Percentiles rank a stretch among this genome's conserved stretches.
Conservation (phyloP, 352 stramenopile species). For the Globisporangium paddicum region DNA sequence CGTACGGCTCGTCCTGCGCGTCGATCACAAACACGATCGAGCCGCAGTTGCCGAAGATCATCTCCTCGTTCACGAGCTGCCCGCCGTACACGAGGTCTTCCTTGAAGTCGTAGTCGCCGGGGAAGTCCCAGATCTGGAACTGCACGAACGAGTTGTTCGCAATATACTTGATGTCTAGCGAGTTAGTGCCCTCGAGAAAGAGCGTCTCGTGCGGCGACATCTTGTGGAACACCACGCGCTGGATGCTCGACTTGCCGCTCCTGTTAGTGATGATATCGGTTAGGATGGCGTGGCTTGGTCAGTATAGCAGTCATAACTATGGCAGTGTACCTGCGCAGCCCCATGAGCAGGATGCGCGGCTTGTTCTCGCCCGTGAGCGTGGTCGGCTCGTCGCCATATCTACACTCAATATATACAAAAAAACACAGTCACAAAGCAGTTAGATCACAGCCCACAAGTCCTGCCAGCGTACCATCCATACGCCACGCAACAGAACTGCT, state of each 20-base stretch:
- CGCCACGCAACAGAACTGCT: no score
- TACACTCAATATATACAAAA: conserved; percentile 12
- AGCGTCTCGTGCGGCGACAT: conserved; percentile 97
- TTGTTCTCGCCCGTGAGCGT: conserved; percentile 86
- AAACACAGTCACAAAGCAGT: conserved; percentile 10
- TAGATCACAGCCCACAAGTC: background rate
- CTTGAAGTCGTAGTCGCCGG: conserved; percentile 93
- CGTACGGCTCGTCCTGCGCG: conserved; percentile 93
- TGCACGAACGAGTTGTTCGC: conserved; percentile 97
- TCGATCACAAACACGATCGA: conserved; percentile 98
- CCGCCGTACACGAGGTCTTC: conserved; percentile 86
- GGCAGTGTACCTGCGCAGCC: conserved; percentile 72
- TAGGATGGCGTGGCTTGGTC: no score
- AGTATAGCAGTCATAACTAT: no score
- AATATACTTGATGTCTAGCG: conserved; percentile 94
- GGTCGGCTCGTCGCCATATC: conserved; percentile 66
- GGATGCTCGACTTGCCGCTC: conserved; percentile 87
- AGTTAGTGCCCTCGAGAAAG: conserved; percentile 86
- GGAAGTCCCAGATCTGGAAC: conserved; percentile 99
- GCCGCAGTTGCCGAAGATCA: conserved; percentile 90
- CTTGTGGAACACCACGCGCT: conserved; percentile 99
- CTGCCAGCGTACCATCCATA: no score
- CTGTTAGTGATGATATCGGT: conserved; percentile 23
- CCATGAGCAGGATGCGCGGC: conserved; percentile 97
- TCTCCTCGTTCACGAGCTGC: conserved; percentile 88